A percentile compares a stretch with the other conserved stretches of the same genome.
Evolutionary conservation across 2,329 filamentous ascomycete genomes (phyloP).

Genomic region (Cladophialophora yegresii): DNA sequence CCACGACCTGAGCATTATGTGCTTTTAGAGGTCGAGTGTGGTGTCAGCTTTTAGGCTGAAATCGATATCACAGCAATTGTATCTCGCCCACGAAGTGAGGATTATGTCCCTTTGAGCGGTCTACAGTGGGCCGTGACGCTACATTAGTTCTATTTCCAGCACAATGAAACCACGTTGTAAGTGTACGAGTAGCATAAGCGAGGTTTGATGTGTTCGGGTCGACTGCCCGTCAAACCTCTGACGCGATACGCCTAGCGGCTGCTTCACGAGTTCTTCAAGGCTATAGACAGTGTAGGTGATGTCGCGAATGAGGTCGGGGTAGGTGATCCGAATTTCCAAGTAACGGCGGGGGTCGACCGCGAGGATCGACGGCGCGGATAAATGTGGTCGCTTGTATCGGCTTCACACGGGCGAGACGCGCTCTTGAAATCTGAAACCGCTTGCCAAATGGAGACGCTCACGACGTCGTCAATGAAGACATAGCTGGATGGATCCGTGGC

Average conservation of each 20-base stretch:
- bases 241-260: slow-evolving; percentile 44
- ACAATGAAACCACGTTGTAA: slow-evolving; percentile 47
- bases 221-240: slow-evolving; percentile 46
- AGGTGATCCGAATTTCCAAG: slow-evolving; percentile 48
- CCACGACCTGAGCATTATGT: slow-evolving; percentile 60
- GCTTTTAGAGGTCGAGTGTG: slow-evolving; percentile 44
- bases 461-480: slow-evolving; percentile 58
- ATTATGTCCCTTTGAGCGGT: too few relatives aligned
- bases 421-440: slow-evolving; percentile 45
- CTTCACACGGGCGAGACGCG: slow-evolving; percentile 45
- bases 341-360: slow-evolving; percentile 53
- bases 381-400: slow-evolving; percentile 40
- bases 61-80: too few relatives aligned
- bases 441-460: slow-evolving; percentile 57
- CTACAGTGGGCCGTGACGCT: too few relatives aligned
- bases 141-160: slow-evolving; percentile 43
- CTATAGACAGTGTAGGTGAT: slow-evolving; percentile 48
- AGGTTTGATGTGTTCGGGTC: slow-evolving; percentile 44
- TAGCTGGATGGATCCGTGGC: slow-evolving; percentile 38
- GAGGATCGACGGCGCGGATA: slow-evolving; percentile 55
- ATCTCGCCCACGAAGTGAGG: too few relatives aligned
- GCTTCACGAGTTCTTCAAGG: slow-evolving; percentile 38
- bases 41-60: slow-evolving; percentile 42
- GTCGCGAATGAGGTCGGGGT: slow-evolving; percentile 54
- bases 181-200: slow-evolving; percentile 43